phyloP scores from a whole-genome alignment of 805 yeast species.

The Candida tammaniensis region DNA sequence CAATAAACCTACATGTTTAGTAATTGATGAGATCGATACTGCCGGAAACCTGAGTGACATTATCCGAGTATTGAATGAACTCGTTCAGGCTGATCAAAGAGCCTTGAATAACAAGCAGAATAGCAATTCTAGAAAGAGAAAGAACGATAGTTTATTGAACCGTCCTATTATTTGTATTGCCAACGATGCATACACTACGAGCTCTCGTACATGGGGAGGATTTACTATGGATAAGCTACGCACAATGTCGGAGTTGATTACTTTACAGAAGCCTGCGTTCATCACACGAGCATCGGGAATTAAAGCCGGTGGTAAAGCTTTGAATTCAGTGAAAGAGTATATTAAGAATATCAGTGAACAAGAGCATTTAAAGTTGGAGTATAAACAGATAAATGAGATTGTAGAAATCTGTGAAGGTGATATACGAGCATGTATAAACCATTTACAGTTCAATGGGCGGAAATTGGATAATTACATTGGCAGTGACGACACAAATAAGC shows the following conservation, averaged over 20 bases:
- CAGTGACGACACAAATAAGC: constrained; percentile 8
- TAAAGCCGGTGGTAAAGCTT: constrained; percentile 34
- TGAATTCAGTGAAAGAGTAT: constrained; percentile 34
- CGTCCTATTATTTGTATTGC: constrained; percentile 93
- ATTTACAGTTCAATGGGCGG: constrained; percentile 61
- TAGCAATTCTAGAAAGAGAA: constrained; percentile 15
- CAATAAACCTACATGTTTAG: constrained; percentile 67
- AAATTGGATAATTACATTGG: constrained; percentile 8
- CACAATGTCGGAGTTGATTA: constrained; percentile 67
- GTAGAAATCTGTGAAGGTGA: constrained; percentile 77
- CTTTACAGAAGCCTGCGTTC: constrained; percentile 59
- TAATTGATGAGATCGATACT: constrained; percentile 84
- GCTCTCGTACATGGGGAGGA: constrained; percentile 22
- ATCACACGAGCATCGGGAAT: constrained; percentile 43
- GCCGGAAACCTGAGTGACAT: constrained; percentile 36
- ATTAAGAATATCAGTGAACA: constrained; percentile 47
- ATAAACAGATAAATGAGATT: constrained; percentile 57
- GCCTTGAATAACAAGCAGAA: constrained; percentile 34
- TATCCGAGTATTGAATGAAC: constrained; percentile 51
- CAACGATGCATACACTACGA: constrained; percentile 70
- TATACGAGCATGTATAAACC: constrained; percentile 79
- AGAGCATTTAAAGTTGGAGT: constrained; percentile 52
- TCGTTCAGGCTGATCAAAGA: constrained; percentile 55
- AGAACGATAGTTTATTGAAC: constrained; percentile 42
- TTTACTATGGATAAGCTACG: constrained; percentile 72